Evolutionary conservation across 2,329 filamentous ascomycete species (phyloP), one percentile per base, ranked within the genome.

Genomic region (Fusarium luffae): DNA sequence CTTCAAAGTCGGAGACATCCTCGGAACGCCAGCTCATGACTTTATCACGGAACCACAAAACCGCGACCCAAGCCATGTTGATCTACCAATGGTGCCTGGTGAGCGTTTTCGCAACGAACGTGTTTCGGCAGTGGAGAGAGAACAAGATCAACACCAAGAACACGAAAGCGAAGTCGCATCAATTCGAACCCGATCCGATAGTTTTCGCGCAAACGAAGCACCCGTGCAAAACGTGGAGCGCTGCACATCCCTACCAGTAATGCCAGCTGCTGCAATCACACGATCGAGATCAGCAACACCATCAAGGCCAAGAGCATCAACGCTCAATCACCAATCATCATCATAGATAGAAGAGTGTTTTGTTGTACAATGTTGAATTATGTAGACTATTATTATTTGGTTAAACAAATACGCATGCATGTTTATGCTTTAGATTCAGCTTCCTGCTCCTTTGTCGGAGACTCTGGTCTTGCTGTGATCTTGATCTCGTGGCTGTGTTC

Each of bases 21-120:
- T 89, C 1, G 83, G 84, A 5, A 83, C 82, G 1, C 82, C 85
- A 30, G 80, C 82, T 1, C 79, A 82, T 3, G 79, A 84, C n/a
- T 80, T 79, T 2, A 68, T 68, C 2, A 68, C 59, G 1, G 52
- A 68, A 18, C 59, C 50, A 4, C 51, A 30, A 5, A 19, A 12
- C 6, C 50, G 52, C 4, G 44, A 44, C 2, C 16, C 32, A 9
- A 37, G 44, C 6, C 54, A 16, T 4, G 54, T 68, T 40, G 66
- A 68, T 16, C 7, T 68, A 0, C 66, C 66, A 1, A 49, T 44
- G 50, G 50, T 69, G 19, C 66, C 66, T 2, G 66, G 61, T 3
- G 66, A 69, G 7, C 6, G 13, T 1, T 50, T 55, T 12, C 25
- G 52, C 1, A 63, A 32, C 10, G 5, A 32, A 3, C 43, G 56